Base-by-base conservation (phyloP, 768 basidiomycete genomes). In the Rossbeevera mucosa region DNA sequence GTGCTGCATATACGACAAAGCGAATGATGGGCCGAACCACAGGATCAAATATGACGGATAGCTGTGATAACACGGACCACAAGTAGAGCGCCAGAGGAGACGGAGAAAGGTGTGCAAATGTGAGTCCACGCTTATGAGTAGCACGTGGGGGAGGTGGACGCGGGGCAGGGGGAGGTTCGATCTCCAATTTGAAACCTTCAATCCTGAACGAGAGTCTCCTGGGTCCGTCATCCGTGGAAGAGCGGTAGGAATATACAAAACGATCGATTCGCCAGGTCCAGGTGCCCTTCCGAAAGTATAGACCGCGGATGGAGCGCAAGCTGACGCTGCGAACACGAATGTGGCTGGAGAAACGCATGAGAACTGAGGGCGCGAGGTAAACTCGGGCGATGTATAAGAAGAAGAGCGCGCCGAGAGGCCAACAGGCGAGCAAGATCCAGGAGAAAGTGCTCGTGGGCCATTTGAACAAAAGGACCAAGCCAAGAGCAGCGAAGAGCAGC, bases 321-420 rank as follows among this genome's bases (percentile, higher is more conserved):
- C 88, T 90, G 51, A 90, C 77, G 64, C 85, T 88, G 36, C 82
- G 80, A 29, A 89, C 76, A 26, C 83, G 82, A 54, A 90, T 72
- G 58, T 77, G 82, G 30, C 62, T 67, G n/a, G 84, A 85, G 50
- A 82, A 69, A 40, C 76, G 74, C 47, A 76, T 72, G 28, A 90
- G 74, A 42, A 85, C 64, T 70, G 79, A 83, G 47, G 88, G 88
- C 3, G 79, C 75, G 53, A 89, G 71, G 60, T 84, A 86, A 0
- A 81, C 83, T 49, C 88, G 79, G 46, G 84, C 72, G 50, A 86
- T 59, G 26, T 87, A 73, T 20, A 77, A 79, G 55, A 87, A 71
- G 7, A 76, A 76, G 44, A 78, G 56, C 50, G 82, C 62, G 59
- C 82, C 74, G 20, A 80, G 61, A 47, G 78, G 48, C 80, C 80